Base-by-base conservation (phyloP, 2,329 filamentous ascomycete genomes). In the Botryotinia narcissicola region DNA sequence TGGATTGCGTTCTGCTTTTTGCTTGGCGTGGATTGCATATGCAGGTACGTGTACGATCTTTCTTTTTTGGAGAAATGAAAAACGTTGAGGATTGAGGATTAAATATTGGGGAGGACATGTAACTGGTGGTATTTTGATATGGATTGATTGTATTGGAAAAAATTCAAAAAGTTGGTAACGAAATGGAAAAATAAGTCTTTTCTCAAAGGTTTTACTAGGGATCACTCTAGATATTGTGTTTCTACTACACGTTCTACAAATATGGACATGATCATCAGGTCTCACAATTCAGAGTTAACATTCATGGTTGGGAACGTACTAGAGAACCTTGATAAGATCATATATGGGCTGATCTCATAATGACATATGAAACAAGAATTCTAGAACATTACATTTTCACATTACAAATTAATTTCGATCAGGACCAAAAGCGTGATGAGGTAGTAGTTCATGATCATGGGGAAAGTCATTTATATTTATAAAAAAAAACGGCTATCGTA, bases 401-500 rank as follows among this genome's bases (percentile, higher is more conserved):
- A 18, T 57, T 57, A 7, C 14, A 7, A 57, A 29, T 29, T 9
- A 0, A 1, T 62, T 40, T 40, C 16, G 16, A 40, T 40, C 44
- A n/a, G 37, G 29, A 22, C 25, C 22, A 37, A 37, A 37, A 9
- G 29, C 20, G 8, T 29, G n/a, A 29, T n/a, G 51, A 29, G 46
- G 3, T 16, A 57, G 37, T 48, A 22, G 12, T 51, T n/a, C n/a
- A 67, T 25, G 29, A 46, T 18, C 9, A 40, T 48, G 40, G 35
- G 10, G 32, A 63, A 48, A 60, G 35, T 18, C n/a, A 54, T 71
- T 57, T 66, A 25, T 72, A 66, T 72, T 37, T 72, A 18, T 51
- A 57, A 66, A 66, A 57, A 66, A 66, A 37, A 57, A 66, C 32
- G n/a, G 70, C 70, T 71, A 71, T n/a, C 35, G 3, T 25, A 18